These are phyloP conservation scores for Vitis hybrid DNA, from an alignment of 177 flowering plant genomes.

Conservation along the genomic window DNA sequence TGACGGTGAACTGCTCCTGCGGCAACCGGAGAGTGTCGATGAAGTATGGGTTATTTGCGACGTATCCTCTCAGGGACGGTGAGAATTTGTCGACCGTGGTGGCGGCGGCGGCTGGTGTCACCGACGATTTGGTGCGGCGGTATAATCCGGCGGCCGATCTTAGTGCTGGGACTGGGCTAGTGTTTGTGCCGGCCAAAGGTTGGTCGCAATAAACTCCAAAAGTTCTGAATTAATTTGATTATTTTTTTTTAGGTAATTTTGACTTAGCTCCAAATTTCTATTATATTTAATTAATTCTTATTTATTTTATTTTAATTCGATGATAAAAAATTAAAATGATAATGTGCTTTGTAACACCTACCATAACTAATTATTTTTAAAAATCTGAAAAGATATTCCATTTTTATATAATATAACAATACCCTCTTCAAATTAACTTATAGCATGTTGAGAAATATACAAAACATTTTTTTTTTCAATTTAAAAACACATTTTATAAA, in stretches of 20 bases:
- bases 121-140: conserved; percentile 28
- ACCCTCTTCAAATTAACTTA: too few relatives aligned
- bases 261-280: too few relatives aligned
- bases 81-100: conserved; percentile 36
- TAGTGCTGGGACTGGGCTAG: conserved; percentile 38
- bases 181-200: conserved; percentile 44
- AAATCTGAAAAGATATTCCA: too few relatives aligned
- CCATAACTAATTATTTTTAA: too few relatives aligned
- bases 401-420: too few relatives aligned
- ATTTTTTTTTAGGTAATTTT: background rate
- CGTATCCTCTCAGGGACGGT: conserved; percentile 47
- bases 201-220: background rate
- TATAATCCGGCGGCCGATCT: conserved; percentile 43
- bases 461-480: too few relatives aligned
- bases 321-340: too few relatives aligned
- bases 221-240: background rate
- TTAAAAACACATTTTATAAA: too few relatives aligned
- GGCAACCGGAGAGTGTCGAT: conserved; percentile 39
- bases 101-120: conserved; percentile 21
- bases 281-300: too few relatives aligned
- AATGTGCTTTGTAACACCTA: too few relatives aligned
- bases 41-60: conserved; percentile 53
- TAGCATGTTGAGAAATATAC: too few relatives aligned
- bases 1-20: conserved; percentile 60
- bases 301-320: too few relatives aligned